A percentile compares a stretch with the other conserved stretches of the same genome.
Conservation (phyloP, 1,284 basidiomycete genomes). For the Cystobasidiaceae sp. region DNA sequence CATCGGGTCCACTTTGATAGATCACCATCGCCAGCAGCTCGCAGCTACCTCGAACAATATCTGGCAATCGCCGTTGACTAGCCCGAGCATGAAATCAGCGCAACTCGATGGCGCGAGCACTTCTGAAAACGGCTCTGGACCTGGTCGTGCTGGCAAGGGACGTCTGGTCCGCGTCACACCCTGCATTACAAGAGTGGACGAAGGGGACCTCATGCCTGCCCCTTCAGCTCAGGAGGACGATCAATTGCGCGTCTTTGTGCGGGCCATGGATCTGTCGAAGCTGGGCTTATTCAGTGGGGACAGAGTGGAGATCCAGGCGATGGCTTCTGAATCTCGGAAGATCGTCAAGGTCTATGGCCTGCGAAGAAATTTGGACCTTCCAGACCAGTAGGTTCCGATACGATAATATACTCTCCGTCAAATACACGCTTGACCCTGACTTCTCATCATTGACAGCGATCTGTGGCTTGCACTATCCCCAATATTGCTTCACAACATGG, state of each 20-base stretch:
- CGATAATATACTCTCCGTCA: too few relatives aligned
- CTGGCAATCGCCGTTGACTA: slow-evolving; percentile 11
- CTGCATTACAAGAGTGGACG: neutral
- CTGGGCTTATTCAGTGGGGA: slow-evolving; percentile 77
- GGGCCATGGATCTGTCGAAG: slow-evolving; percentile 61
- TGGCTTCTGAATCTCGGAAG: slow-evolving; percentile 16
- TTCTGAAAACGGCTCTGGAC: too few relatives aligned
- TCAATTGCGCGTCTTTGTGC: slow-evolving; percentile 51
- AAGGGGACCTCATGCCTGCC: neutral
- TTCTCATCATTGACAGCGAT: slow-evolving; percentile 6
- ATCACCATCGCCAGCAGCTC: neutral
- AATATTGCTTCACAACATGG: slow-evolving; percentile 57
- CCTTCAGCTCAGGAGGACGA: slow-evolving; percentile 13
- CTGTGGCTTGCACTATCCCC: slow-evolving; percentile 45
- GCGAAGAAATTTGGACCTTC: neutral
- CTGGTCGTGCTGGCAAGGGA: neutral
- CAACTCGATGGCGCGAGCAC: neutral
- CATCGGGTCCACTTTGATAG: neutral
- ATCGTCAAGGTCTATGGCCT: neutral
- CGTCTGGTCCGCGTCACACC: neutral
- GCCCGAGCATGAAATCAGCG: neutral
- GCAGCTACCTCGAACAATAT: neutral
- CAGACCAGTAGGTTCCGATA: slow-evolving; percentile 8
- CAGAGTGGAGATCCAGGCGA: slow-evolving; percentile 59
- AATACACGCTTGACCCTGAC: neutral